Conservation (phyloP, 1,284 basidiomycete genomes). For the Schizophyllum amplum region DNA sequence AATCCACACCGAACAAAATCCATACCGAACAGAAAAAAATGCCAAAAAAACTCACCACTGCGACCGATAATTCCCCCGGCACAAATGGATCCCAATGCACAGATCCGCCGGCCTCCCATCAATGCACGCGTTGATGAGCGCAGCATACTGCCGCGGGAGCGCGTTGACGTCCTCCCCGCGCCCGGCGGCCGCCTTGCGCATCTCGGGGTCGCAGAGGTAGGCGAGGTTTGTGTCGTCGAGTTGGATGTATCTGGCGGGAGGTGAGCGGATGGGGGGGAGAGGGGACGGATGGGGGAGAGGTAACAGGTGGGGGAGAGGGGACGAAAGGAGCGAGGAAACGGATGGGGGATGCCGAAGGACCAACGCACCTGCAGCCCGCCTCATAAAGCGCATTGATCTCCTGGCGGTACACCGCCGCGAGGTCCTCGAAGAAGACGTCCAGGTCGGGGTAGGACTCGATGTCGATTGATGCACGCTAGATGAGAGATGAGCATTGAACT, state of each 20-base stretch:
- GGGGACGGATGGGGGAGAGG: constrained; percentile 7
- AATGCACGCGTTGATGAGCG: constrained; percentile 12
- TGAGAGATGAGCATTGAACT: constrained; percentile 4
- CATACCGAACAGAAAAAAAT: too few relatives aligned
- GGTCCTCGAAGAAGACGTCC: constrained; percentile 13
- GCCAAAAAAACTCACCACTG: neutral
- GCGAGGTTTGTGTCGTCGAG: constrained; percentile 14
- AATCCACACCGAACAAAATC: too few relatives aligned
- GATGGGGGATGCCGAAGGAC: too few relatives aligned
- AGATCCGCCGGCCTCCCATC: constrained; percentile 12
- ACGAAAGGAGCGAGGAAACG: too few relatives aligned
- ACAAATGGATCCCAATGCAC: constrained; percentile 10
- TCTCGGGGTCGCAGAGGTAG: constrained; percentile 14
- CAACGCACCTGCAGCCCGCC: constrained; percentile 13
- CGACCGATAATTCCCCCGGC: constrained; percentile 14
- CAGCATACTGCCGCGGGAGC: constrained; percentile 13
- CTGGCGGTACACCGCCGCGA: constrained; percentile 12
- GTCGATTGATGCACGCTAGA: constrained; percentile 14
- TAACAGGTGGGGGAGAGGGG: too few relatives aligned
- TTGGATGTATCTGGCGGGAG: constrained; percentile 2
- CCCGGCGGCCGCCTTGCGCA: constrained; percentile 14
- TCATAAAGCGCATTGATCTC: constrained; percentile 13
- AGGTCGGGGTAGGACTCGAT: constrained; percentile 11
- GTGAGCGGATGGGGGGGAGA: neutral
- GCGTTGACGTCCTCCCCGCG: constrained; percentile 14